Conservation (phyloP, 2,329 filamentous ascomycete genomes). For the Cytospora mali region DNA sequence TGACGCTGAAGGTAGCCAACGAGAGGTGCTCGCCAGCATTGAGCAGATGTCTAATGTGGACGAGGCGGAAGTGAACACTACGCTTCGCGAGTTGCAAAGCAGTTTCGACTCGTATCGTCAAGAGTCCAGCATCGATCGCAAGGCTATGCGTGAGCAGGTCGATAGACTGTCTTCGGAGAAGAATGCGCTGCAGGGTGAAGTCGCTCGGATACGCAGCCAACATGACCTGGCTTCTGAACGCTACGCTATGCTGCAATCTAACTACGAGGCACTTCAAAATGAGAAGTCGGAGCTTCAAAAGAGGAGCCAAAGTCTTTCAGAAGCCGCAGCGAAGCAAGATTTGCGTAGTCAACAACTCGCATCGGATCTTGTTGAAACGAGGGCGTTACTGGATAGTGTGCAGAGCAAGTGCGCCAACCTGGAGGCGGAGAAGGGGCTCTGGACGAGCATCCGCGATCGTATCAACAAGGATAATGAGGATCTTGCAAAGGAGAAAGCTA, state of each 20-base stretch:
- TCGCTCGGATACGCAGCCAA: conserved; percentile 78
- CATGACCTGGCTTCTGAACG: conserved; percentile 80
- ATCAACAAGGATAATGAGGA: conserved; percentile 86
- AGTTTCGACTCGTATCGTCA: conserved; percentile 90
- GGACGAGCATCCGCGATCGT: conserved; percentile 90
- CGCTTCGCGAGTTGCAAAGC: conserved; percentile 83
- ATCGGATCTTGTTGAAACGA: conserved; percentile 88
- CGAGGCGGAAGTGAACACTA: conserved; percentile 71
- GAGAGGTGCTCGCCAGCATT: conserved; percentile 60
- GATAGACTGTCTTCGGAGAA: conserved; percentile 82
- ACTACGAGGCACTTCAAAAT: conserved; percentile 78
- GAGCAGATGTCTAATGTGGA: conserved; percentile 59
- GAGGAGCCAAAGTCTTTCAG: conserved; percentile 73
- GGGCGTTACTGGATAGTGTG: conserved; percentile 79
- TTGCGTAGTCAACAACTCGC: conserved; percentile 87
- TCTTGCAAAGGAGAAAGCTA: conserved; percentile 79
- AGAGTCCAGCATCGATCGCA: conserved; percentile 79
- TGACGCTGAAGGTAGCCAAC: conserved; percentile 67
- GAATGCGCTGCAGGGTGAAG: conserved; percentile 77
- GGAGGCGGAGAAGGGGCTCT: conserved; percentile 91
- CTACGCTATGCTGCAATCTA: conserved; percentile 86
- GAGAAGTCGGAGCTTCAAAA: conserved; percentile 89
- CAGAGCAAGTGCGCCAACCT: conserved; percentile 90
- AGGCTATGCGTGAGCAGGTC: conserved; percentile 81
- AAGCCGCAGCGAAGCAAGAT: conserved; percentile 87